phyloP scores from a whole-genome alignment of 371 early-diverging fungal genomes.

The Rhizopus microsporus region DNA sequence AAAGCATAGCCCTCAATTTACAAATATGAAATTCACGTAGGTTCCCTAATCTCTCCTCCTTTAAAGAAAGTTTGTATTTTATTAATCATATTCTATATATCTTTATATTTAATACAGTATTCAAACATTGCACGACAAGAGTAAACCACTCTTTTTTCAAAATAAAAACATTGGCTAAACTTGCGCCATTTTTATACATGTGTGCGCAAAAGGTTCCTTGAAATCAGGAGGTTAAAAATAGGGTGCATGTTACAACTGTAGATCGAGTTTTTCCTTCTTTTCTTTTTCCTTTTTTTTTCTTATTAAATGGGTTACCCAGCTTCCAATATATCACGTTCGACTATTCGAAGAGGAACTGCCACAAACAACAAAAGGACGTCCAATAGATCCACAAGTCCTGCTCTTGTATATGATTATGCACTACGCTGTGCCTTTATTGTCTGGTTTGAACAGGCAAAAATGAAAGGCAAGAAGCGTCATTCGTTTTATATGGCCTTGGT shows the following conservation, averaged over 20 bases:
- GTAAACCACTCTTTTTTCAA: no score
- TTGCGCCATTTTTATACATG: no score
- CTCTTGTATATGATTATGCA: slow-evolving; percentile 29
- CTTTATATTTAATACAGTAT: no score
- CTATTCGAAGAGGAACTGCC: slow-evolving; percentile 11
- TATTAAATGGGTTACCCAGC: background rate
- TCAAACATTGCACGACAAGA: no score
- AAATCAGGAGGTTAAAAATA: slow-evolving; percentile 3
- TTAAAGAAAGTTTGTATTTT: no score
- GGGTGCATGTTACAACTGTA: background rate
- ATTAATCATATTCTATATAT: background rate
- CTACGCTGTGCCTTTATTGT: slow-evolving; percentile 37
- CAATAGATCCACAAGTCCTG: slow-evolving; percentile 9
- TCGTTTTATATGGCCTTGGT: slow-evolving; percentile 23
- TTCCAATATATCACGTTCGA: slow-evolving; percentile 6
- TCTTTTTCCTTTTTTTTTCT: slow-evolving; percentile 1
- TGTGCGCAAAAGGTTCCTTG: background rate
- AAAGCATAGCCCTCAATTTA: no score
- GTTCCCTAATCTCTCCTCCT: no score
- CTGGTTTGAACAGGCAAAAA: slow-evolving; percentile 25
- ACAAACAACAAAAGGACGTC: slow-evolving; percentile 12
- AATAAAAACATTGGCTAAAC: no score
- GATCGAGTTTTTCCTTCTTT: background rate
- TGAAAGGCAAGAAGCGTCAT: slow-evolving; percentile 4
- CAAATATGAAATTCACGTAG: no score